Base-by-base conservation (phyloP, 2,329 filamentous ascomycete species). In the Coniochaeta sp. region DNA sequence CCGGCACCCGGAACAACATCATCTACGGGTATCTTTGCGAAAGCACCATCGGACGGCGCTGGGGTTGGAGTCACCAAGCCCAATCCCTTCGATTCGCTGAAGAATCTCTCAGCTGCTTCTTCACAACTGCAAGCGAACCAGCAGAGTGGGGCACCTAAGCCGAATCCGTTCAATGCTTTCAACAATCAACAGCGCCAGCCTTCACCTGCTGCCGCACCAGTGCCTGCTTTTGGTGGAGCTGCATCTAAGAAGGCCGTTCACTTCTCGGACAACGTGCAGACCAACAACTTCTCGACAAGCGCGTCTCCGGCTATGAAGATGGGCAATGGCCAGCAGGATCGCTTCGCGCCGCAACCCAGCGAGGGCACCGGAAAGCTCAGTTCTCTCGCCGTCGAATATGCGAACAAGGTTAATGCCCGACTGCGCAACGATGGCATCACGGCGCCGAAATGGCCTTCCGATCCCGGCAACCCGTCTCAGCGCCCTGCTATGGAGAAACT, bases 391-490 rank as follows among this genome's bases (percentile, higher is more conserved):
- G 61, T 51, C 49, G 58, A 64, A 20, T 75, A 73, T 56, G 76
- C 79, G 9, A 71, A 66, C 50, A 75, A 71, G 52, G 79, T 85
- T 27, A 70, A 74, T 53, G 67, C 71, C 8, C 76, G 77, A 53
- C 67, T 85, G 2, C 69, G 70, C n/a, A 76, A 73, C 56, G 79
- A 83, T 60, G 71, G 71, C 26, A 76, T 85, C 49, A 65, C 61
- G 26, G 74, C 79, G 13, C 80, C 81, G 3, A 60, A 64, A 60
- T 83, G 80, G 80, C 80, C 79, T 1, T 64, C 69, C 2, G 71
- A 82, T 28, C 76, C 78, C 1, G 78, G 79, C 24, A 74, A 79
- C 50, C 73, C 75, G 8, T 65, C 67, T 20, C 76, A 75, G 57
- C 76, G 77, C 55, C 67, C 65, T 9, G 71, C 71, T 12, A 75